A percentile compares a stretch with the other conserved stretches of the same genome.
phyloP scores from a whole-genome alignment of 2,329 filamentous ascomycete species.

The Trichoderma gracile region DNA sequence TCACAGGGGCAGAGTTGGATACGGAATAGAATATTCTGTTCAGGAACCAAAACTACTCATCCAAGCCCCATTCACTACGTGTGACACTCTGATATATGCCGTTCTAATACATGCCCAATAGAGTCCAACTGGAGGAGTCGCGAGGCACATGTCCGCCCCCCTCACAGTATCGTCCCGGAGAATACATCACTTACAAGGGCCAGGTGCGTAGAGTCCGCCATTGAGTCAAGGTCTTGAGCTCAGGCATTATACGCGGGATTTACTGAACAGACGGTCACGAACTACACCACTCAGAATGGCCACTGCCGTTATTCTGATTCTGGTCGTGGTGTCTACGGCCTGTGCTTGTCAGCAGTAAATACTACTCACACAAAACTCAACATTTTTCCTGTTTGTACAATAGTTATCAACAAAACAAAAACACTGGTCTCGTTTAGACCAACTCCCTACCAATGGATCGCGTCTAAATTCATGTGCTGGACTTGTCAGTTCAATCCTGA shows the following conservation, averaged over 20 bases:
- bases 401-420: constrained; percentile 22
- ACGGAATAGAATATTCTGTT: background rate
- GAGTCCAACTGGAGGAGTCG: background rate
- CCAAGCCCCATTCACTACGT: background rate
- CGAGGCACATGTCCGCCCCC: background rate
- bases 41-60: background rate
- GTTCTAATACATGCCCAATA: too few species aligned
- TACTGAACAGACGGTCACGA: background rate
- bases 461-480: constrained; percentile 24
- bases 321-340: constrained; percentile 17
- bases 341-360: constrained; percentile 26
- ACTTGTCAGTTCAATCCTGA: constrained; percentile 23
- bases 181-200: background rate
- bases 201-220: background rate
- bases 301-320: constrained; percentile 9
- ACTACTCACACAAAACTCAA: constrained; percentile 22
- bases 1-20: constrained; percentile 7
- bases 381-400: constrained; percentile 18
- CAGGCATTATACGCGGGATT: background rate
- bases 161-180: background rate
- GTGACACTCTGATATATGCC: background rate
- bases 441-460: constrained; percentile 24
- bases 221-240: background rate
- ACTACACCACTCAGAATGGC: background rate
- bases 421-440: constrained; percentile 19